phyloP scores from a whole-genome alignment of 78 protist genomes.

The Emiliania huxleyi region DNA sequence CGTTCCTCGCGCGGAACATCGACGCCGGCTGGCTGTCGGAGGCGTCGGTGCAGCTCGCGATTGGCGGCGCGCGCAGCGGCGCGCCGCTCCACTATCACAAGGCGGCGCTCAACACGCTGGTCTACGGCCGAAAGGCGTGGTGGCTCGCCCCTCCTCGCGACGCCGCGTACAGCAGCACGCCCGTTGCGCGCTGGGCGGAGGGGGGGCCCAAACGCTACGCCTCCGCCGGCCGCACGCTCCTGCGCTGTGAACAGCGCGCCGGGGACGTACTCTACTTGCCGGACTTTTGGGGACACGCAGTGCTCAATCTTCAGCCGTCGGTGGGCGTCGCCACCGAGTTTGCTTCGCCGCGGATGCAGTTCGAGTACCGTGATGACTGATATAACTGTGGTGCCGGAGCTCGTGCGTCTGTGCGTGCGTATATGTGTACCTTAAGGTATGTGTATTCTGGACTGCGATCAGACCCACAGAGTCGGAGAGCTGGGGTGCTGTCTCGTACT shows the following conservation, averaged over 20 bases:
- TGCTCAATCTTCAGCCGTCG: neutral
- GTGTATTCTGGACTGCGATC: too few relatives aligned
- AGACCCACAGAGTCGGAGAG: too few relatives aligned
- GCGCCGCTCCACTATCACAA: neutral
- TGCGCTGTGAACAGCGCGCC: neutral
- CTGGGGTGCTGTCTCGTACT: too few relatives aligned
- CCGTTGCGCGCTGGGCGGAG: neutral
- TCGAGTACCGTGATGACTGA: too few relatives aligned
- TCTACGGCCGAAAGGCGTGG: conserved; percentile 8
- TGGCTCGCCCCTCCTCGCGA: neutral
- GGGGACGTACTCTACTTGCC: conserved; percentile 21
- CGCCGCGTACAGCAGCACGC: neutral
- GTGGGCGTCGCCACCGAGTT: conserved; percentile 1
- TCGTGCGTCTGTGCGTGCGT: too few relatives aligned
- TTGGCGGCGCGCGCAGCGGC: neutral
- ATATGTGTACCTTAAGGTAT: too few relatives aligned
- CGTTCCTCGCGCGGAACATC: neutral
- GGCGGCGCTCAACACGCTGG: neutral
- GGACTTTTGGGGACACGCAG: conserved; percentile 6
- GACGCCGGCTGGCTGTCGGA: neutral
- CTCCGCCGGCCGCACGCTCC: neutral
- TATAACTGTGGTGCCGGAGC: too few relatives aligned
- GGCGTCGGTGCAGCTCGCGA: neutral
- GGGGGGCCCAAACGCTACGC: neutral
- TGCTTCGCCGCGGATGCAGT: neutral